Base-by-base conservation (phyloP, 2,329 filamentous ascomycete genomes). In the Penicillium sp. region DNA sequence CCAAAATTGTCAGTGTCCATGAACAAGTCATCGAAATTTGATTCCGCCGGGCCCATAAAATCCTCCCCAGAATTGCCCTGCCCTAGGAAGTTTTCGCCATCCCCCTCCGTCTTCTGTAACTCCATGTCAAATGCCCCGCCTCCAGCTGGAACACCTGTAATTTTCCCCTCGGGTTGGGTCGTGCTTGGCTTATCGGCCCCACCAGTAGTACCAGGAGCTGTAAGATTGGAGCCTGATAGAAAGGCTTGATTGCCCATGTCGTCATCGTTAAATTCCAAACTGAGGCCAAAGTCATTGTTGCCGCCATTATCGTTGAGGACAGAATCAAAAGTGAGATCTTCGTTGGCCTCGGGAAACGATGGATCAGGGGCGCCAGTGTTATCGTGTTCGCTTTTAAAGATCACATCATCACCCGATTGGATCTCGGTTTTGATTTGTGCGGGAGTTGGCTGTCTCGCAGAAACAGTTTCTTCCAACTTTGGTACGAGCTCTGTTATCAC, bases 1-100 rank as follows among this genome's bases (percentile, higher is more conserved):
- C 65, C 73, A 39, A 73, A 61, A 53, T 71, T 70, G 3, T 73
- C 73, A 26, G 62, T 71, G 23, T 74, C 74, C 61, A 75, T 68
- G 54, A 76, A 75, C n/a, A 76, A 54, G 48, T 76, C 73, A 51
- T 78, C 76, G 52, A 78, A 78, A 55, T 70, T 76, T 16, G 75
- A 77, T 58, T 74, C 71, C 13, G 71, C 74, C 7, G 70, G 72
- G 2, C 63, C 70, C 61, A 75, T 72, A 23, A 71, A 61, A 58
- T 73, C 68, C 10, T 71, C 71, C 23, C 63, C 64, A 16, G 61
- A 64, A 13, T 57, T 65, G 13, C 61, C 59, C 48, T 65, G 58
- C 39, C 56, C 60, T 11, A 61, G 42, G 43, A 67, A 64, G n/a
- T 49, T 30, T 11, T 29, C 16, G 13, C 56, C 53, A 10, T 54